Evolutionary conservation across 192 early-diverging fungal genomes (phyloP).

Genomic region (Lunasporangiospora selenospora): DNA sequence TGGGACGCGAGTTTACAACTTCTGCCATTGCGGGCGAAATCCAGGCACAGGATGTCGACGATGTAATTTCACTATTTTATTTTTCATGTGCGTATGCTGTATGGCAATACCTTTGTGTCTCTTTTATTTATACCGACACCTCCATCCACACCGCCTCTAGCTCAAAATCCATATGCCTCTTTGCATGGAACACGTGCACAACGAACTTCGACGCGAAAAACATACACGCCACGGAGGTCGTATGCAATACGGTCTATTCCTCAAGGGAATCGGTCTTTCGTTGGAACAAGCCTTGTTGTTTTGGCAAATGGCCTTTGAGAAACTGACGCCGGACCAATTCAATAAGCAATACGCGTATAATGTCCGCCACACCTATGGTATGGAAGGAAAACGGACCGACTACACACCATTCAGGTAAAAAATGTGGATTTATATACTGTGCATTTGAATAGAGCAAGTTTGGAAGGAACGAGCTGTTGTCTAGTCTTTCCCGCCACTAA

Average conservation of each 20-base stretch:
- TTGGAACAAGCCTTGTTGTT: constrained; percentile 91
- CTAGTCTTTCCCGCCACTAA: no score
- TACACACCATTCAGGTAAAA: constrained; percentile 78
- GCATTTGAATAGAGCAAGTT: no score
- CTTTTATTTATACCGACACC: no score
- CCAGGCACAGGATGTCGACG: constrained; percentile 71
- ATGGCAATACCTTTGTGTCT: neutral
- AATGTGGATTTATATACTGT: no score
- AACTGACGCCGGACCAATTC: constrained; percentile 87
- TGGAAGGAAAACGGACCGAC: constrained; percentile 87
- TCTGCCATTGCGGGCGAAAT: constrained; percentile 61
- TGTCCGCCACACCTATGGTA: constrained; percentile 94
- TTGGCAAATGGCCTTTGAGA: constrained; percentile 87
- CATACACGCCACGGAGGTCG: constrained; percentile 90
- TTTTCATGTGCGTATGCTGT: neutral
- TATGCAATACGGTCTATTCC: constrained; percentile 92
- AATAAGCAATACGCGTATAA: constrained; percentile 95
- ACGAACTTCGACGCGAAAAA: constrained; percentile 68
- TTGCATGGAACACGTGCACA: constrained; percentile 90
- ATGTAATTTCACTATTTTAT: constrained; percentile 39
- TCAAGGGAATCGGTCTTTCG: constrained; percentile 91
- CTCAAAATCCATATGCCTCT: constrained; percentile 82
- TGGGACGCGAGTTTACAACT: constrained; percentile 70
- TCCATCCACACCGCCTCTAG: no score
- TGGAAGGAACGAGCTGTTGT: no score